Conservation (phyloP, 192 early-diverging fungal genomes). For the Coemansia sp. region DNA sequence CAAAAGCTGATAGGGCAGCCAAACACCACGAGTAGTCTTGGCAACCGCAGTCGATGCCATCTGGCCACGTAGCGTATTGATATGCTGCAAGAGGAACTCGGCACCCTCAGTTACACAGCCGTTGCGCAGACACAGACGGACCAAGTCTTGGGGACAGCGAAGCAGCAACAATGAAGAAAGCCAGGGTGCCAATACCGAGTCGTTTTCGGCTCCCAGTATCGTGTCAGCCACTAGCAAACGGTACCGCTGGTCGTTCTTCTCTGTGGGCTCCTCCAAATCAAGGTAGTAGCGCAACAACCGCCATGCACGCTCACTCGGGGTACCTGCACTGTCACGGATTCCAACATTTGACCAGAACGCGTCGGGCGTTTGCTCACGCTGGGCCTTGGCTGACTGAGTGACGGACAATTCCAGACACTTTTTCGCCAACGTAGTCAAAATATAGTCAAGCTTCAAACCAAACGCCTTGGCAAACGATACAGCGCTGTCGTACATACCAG, state of each 20-base stretch:
- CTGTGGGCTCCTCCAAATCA: constrained; percentile 22
- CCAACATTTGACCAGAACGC: constrained; percentile 43
- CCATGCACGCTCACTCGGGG: constrained; percentile 48
- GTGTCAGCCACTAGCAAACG: constrained; percentile 41
- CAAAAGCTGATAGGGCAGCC: constrained; percentile 53
- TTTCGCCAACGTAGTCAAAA: constrained; percentile 35
- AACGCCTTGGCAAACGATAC: constrained; percentile 35
- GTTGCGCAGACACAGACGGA: constrained; percentile 47
- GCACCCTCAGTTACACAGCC: constrained; percentile 49
- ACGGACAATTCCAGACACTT: constrained; percentile 39
- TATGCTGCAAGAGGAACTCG: constrained; percentile 48
- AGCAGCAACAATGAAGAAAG: constrained; percentile 37
- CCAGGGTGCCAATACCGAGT: constrained; percentile 48
- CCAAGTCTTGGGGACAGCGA: constrained; percentile 48
- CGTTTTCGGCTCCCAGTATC: constrained; percentile 29
- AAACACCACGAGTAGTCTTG: constrained; percentile 45
- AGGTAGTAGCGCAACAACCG: constrained; percentile 48
- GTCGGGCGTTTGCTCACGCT: constrained; percentile 29
- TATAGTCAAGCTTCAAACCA: constrained; percentile 29
- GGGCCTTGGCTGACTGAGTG: constrained; percentile 2
- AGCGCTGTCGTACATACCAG: constrained; percentile 56
- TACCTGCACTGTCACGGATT: constrained; percentile 20
- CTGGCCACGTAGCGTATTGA: constrained; percentile 23
- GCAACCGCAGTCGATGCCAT: neutral
- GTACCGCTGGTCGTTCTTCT: constrained; percentile 11